Conservation (phyloP, 1,284 basidiomycete species). For the Ceratobasidium theobromae region DNA sequence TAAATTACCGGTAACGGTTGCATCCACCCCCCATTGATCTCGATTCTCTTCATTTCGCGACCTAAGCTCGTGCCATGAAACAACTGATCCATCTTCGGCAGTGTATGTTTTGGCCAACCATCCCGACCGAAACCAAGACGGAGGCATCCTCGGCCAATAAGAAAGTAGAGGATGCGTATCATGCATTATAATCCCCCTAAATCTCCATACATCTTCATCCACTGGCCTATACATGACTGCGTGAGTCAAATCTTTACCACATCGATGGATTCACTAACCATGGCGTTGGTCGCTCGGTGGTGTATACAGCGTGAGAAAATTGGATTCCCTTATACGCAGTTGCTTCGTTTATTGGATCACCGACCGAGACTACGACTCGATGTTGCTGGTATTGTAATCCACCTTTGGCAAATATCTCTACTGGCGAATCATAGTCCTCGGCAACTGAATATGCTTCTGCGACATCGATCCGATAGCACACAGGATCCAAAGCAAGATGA, state of each 20-base stretch:
- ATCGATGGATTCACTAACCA: neutral
- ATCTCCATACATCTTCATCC: neutral
- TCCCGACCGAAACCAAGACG: neutral
- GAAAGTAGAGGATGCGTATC: conserved; percentile 10
- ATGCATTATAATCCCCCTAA: neutral
- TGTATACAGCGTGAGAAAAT: conserved; percentile 3
- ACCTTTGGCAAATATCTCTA: neutral
- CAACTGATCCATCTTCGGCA: neutral
- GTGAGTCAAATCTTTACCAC: neutral
- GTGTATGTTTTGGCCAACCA: neutral
- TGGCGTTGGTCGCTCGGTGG: neutral
- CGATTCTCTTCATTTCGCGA: neutral
- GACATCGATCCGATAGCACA: neutral
- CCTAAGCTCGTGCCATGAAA: neutral
- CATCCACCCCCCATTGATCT: neutral
- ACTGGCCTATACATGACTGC: neutral
- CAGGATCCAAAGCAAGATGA: neutral
- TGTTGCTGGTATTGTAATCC: neutral
- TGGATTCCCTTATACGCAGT: neutral
- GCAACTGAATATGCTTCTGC: neutral
- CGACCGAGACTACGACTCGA: neutral
- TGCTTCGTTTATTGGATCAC: neutral
- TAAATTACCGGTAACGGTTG: neutral
- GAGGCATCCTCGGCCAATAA: neutral
- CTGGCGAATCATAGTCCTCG: neutral